These are phyloP conservation scores for Vitis vinifera DNA, from an alignment of 164 flowering plant genomes.

Conservation along the genomic window ASM3070453v1 NC_081810.1:15218001-15218500, in stretches of 20 bases:
- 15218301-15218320: slow-evolving; percentile 58
- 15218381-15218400: neutral
- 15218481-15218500: slow-evolving; percentile 52
- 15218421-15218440: neutral
- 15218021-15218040: slow-evolving; percentile 22
- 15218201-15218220: slow-evolving; percentile 2
- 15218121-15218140: neutral
- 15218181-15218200: neutral
- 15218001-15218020: no score
- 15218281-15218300: slow-evolving; percentile 69
- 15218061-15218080: slow-evolving; percentile 37
- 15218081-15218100: slow-evolving; percentile 42
- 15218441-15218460: slow-evolving; percentile 2
- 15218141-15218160: slow-evolving; percentile 4
- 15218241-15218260: slow-evolving; percentile 56
- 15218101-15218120: slow-evolving; percentile 45
- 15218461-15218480: slow-evolving; percentile 46
- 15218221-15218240: slow-evolving; percentile 53
- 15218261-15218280: slow-evolving; percentile 54
- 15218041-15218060: slow-evolving; percentile 48
- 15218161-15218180: neutral
- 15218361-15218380: slow-evolving; percentile 50
- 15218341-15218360: slow-evolving; percentile 65
- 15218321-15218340: slow-evolving; percentile 54
- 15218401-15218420: neutral